phyloP scores from a whole-genome alignment of 768 basidiomycete genomes.

The Tulasnella sp. region DNA sequence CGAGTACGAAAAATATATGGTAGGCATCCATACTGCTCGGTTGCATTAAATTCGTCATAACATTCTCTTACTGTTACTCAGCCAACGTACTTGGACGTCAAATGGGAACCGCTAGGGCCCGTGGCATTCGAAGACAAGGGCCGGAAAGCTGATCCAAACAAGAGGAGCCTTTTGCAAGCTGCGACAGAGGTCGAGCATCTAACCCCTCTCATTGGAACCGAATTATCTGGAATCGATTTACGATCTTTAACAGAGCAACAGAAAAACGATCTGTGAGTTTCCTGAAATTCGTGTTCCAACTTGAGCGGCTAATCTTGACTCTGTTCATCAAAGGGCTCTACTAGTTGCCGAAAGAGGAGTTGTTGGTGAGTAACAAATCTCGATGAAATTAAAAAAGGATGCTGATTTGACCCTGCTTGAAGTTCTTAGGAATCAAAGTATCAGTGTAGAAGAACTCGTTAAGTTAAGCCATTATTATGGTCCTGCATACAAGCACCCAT shows the following conservation, averaged over 20 bases:
- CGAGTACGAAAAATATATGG: too few species aligned
- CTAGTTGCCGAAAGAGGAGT: constrained; percentile 65
- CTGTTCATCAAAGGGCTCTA: constrained; percentile 37
- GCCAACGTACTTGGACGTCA: constrained; percentile 50
- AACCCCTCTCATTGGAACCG: constrained; percentile 62
- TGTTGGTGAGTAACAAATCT: constrained; percentile 46
- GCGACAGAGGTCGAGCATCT: constrained; percentile 55
- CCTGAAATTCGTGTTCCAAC: neutral
- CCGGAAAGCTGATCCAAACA: constrained; percentile 52
- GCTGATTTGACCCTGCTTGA: neutral
- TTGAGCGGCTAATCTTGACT: constrained; percentile 13
- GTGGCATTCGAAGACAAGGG: constrained; percentile 53
- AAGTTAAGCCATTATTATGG: constrained; percentile 61
- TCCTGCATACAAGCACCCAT: constrained; percentile 70
- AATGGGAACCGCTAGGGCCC: constrained; percentile 51
- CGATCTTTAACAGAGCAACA: constrained; percentile 50
- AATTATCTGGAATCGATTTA: constrained; percentile 60
- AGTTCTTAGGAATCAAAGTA: constrained; percentile 68
- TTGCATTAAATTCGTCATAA: too few species aligned
- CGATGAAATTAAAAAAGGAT: constrained; percentile 6
- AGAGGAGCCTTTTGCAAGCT: constrained; percentile 49
- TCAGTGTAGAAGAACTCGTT: constrained; percentile 54
- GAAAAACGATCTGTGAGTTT: constrained; percentile 63
- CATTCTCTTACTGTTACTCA: too few species aligned
- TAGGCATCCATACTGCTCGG: too few species aligned